These are phyloP conservation scores for Exserohilum rostratum DNA, from an alignment of 2,329 filamentous ascomycete species.

Conservation along the genomic window DNA sequence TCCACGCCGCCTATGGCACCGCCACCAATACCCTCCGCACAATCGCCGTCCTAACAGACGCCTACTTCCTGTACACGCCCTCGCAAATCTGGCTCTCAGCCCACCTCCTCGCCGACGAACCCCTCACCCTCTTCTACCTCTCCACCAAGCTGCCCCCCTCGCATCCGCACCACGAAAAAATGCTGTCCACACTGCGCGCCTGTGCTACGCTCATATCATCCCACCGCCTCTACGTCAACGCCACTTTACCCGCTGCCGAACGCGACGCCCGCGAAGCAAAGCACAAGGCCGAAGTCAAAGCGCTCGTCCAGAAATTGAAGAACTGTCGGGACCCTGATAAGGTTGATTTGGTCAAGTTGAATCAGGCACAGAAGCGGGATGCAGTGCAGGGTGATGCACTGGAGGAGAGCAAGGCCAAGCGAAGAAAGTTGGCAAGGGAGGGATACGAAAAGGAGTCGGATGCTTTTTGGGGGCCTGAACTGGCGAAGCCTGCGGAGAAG, in stretches of 20 bases:
- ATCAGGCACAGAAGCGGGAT: conserved; percentile 63
- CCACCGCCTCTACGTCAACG: conserved; percentile 29
- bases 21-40: conserved; percentile 64
- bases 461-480: conserved; percentile 54
- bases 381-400: conserved; percentile 43
- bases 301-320: conserved; percentile 70
- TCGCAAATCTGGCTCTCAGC: conserved; percentile 91
- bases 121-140: conserved; percentile 60
- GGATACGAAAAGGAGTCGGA: conserved; percentile 52
- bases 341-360: conserved; percentile 72
- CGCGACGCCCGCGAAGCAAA: conserved; percentile 45
- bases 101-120: conserved; percentile 74
- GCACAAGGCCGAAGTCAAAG: conserved; percentile 57
- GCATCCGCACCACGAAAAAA: conserved; percentile 36
- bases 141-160: conserved; percentile 50
- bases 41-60: conserved; percentile 85
- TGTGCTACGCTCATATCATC: conserved; percentile 51
- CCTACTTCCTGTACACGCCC: conserved; percentile 95
- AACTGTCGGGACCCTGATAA: conserved; percentile 77
- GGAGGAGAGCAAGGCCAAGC: conserved; percentile 52
- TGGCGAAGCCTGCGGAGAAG: conserved; percentile 25
- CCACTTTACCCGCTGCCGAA: conserved; percentile 30
- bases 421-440: conserved; percentile 53
- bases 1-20: conserved; percentile 70
- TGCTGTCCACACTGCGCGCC: conserved; percentile 46